A percentile compares a stretch with the other conserved stretches of the same genome.
phyloP scores from a whole-genome alignment of 495 filamentous ascomycete species.

The Hyaloscypha finlandica region DNA sequence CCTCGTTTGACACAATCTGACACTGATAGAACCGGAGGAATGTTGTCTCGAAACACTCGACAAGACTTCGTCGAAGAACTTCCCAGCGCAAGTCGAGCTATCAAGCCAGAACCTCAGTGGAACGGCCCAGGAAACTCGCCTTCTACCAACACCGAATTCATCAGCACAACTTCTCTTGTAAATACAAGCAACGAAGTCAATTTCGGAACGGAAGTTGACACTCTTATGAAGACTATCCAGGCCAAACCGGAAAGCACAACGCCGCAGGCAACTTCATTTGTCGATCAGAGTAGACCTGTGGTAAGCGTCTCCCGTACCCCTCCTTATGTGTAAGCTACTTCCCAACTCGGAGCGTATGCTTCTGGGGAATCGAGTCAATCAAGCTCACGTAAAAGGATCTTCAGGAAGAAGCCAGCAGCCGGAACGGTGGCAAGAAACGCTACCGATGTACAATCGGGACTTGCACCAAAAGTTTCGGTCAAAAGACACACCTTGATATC shows the following conservation, averaged over 20 bases:
- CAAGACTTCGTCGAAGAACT: slow-evolving; percentile 29
- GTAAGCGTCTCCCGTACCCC: slow-evolving; percentile 24
- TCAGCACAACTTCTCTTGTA: slow-evolving; percentile 24
- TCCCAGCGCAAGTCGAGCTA: slow-evolving; percentile 27
- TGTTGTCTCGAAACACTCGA: slow-evolving; percentile 14
- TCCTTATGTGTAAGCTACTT: slow-evolving; percentile 20
- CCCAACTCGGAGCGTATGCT: slow-evolving; percentile 12
- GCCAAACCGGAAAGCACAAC: slow-evolving; percentile 52
- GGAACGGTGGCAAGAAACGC: slow-evolving; percentile 51
- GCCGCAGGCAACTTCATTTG: slow-evolving; percentile 39
- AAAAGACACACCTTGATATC: slow-evolving; percentile 93
- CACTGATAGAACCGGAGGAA: neutral
- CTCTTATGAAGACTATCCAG: slow-evolving; percentile 89
- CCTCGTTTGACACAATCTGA: slow-evolving; percentile 26
- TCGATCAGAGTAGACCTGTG: slow-evolving; percentile 27
- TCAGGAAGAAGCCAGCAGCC: slow-evolving; percentile 27
- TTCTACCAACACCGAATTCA: slow-evolving; percentile 14
- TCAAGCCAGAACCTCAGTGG: slow-evolving; percentile 28
- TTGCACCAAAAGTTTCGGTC: slow-evolving; percentile 81
- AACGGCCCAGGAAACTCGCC: slow-evolving; percentile 15
- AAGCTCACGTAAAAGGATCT: slow-evolving; percentile 33
- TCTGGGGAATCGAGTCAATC: slow-evolving; percentile 20
- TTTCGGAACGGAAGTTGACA: slow-evolving; percentile 82
- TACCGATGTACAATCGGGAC: slow-evolving; percentile 75
- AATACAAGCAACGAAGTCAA: slow-evolving; percentile 44